A percentile compares a stretch with the other conserved stretches of the same genome.
phyloP scores from a whole-genome alignment of 768 basidiomycete species.

The Psilocybe tampanensis region DNA sequence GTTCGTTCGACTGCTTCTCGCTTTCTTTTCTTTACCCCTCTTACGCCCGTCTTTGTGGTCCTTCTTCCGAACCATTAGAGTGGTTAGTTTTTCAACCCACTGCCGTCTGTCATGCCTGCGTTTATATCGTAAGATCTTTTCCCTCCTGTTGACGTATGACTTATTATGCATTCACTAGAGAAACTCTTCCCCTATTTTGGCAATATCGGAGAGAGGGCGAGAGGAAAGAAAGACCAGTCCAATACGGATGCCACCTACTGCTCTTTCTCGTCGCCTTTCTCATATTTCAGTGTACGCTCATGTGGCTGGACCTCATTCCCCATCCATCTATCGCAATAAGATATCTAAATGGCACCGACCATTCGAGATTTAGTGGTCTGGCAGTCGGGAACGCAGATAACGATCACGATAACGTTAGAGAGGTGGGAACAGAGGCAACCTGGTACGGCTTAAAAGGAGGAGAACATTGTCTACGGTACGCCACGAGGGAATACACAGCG shows the following conservation, averaged over 20 bases:
- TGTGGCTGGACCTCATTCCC: neutral
- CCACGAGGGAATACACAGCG: conserved; percentile 32
- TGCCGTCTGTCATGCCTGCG: neutral
- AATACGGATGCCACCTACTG: neutral
- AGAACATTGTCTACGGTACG: conserved; percentile 28
- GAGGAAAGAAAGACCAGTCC: neutral
- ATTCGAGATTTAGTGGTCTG: too few relatives aligned
- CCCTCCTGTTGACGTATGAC: neutral
- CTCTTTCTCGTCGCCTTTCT: neutral
- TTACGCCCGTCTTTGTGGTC: neutral
- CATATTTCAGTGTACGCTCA: neutral
- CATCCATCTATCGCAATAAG: neutral
- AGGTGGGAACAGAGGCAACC: neutral
- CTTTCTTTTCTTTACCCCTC: neutral
- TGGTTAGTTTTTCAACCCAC: too few relatives aligned
- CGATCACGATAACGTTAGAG: neutral
- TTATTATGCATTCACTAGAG: neutral
- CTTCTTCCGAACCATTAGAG: neutral
- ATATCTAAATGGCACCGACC: neutral
- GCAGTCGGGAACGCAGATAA: neutral
- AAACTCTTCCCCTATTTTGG: neutral
- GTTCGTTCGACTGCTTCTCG: neutral
- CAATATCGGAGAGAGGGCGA: neutral
- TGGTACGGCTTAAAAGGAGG: conserved; percentile 15
- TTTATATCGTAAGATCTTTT: neutral